These are phyloP conservation scores for Fusarium napiforme DNA, from an alignment of 2,329 filamentous ascomycete species.

Conservation along the genomic window DNA sequence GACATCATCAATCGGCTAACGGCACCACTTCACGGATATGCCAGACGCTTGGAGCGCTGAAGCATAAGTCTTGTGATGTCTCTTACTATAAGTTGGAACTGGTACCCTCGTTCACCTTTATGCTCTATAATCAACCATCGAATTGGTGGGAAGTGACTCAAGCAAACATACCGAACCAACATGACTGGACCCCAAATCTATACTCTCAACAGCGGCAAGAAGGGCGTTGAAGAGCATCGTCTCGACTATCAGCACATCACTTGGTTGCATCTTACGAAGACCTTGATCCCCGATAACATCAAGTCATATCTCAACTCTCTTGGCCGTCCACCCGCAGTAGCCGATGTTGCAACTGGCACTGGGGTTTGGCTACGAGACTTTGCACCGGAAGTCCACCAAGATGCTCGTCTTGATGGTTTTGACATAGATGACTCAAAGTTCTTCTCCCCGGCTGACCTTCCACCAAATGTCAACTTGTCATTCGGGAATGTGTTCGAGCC, in stretches of 20 bases:
- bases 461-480: neutral
- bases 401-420: constrained; percentile 2
- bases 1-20: neutral
- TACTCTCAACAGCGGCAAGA: constrained; percentile 6
- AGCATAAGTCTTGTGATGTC: neutral
- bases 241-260: constrained; percentile 2
- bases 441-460: neutral
- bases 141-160: too few relatives aligned
- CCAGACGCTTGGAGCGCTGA: neutral
- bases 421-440: constrained; percentile 6
- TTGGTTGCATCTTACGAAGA: neutral
- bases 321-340: neutral
- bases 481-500: neutral
- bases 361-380: constrained; percentile 5
- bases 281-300: neutral
- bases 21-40: neutral
- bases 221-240: constrained; percentile 7
- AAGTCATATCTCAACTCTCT: neutral
- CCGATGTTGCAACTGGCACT: constrained; percentile 6
- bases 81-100: neutral
- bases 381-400: neutral
- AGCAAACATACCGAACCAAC: neutral
- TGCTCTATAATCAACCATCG: too few relatives aligned
- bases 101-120: too few relatives aligned
- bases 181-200: constrained; percentile 3